phyloP scores from a whole-genome alignment of 768 basidiomycete genomes.

The Pleurotus tuber-regium region DNA sequence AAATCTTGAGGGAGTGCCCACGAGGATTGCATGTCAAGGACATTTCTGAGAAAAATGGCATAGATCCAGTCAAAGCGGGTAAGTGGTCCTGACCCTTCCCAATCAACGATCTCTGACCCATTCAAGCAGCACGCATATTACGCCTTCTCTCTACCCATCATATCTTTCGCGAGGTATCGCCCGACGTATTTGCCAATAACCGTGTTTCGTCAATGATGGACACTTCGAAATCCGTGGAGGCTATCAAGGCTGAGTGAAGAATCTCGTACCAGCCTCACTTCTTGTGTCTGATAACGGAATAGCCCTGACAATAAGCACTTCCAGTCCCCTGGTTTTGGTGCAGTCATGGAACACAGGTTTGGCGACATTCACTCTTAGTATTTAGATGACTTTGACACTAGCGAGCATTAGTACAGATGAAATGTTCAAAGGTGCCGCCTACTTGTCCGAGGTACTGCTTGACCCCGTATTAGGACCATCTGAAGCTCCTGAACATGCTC shows the following conservation, averaged over 20 bases:
- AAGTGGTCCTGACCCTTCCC: constrained; percentile 4
- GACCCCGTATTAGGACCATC: constrained; percentile 11
- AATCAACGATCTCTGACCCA: background rate
- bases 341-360: constrained; percentile 17
- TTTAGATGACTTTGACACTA: background rate
- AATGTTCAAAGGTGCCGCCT: constrained; percentile 15
- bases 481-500: constrained; percentile 8
- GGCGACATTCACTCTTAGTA: background rate
- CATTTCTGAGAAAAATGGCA: constrained; percentile 26
- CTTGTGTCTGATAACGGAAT: background rate
- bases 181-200: constrained; percentile 34
- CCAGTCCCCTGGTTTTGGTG: constrained; percentile 15
- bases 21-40: constrained; percentile 33
- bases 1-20: background rate
- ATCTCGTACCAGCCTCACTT: background rate
- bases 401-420: constrained; percentile 20
- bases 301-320: constrained; percentile 20
- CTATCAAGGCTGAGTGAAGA: constrained; percentile 26
- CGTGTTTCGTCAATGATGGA: constrained; percentile 29
- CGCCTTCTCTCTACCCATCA: constrained; percentile 32
- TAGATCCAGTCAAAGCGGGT: constrained; percentile 31
- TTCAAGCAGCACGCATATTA: constrained; percentile 28
- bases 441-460: constrained; percentile 18
- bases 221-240: constrained; percentile 24
- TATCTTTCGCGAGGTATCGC: constrained; percentile 31